Base-by-base conservation (phyloP, 306 rosid genomes). In the Cicer pinnatifidum region DNA sequence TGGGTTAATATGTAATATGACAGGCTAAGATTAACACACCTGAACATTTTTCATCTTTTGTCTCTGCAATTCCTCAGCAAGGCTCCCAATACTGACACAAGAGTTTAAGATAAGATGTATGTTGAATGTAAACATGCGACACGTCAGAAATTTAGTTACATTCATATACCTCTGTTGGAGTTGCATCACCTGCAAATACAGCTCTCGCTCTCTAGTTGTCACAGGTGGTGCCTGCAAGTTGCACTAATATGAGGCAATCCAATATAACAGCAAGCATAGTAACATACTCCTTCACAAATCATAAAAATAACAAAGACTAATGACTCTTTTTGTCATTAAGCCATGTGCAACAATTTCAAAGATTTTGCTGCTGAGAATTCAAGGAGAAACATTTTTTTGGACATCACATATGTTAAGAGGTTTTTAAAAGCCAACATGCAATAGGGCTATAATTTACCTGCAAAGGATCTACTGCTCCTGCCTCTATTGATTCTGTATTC, bases 21-120 rank as follows among this genome's bases (percentile, higher is more conserved):
- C 12, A 23, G 45, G 61, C n/a, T 15, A 16, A 19, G 77, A 67
- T 68, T 54, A 50, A 61, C 81, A 72, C 71, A 91, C 99, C 97
- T 89, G 90, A 39, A 85, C 81, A 75, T 89, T 94, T 87, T 87
- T 94, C 89, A 86, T 73, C 83, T 87, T 94, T 71, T 89, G 97
- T 79, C 86, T 86, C 78, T 87, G 96, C 77, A 91, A 78, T 79
- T 91, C 92, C 73, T 91, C 97, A 19, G 62, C 86, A 50, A 91
- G 89, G 70, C 77, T 84, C 69, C 84, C 89, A 54, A 91, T 70
- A 62, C 99, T 95, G 89, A 80, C 53, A 87, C 66, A 37, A 73
- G 64, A 80, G 67, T 67, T 28, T 6, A 77, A 66, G 51, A 75
- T 80, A 19, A 73, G 80, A 69, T 37, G 17, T 37, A 48, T 6